Evolutionary conservation across 2,329 filamentous ascomycete species (phyloP), one percentile per base, ranked within the genome.

Genomic region (Ampelomyces quisqualis): DNA sequence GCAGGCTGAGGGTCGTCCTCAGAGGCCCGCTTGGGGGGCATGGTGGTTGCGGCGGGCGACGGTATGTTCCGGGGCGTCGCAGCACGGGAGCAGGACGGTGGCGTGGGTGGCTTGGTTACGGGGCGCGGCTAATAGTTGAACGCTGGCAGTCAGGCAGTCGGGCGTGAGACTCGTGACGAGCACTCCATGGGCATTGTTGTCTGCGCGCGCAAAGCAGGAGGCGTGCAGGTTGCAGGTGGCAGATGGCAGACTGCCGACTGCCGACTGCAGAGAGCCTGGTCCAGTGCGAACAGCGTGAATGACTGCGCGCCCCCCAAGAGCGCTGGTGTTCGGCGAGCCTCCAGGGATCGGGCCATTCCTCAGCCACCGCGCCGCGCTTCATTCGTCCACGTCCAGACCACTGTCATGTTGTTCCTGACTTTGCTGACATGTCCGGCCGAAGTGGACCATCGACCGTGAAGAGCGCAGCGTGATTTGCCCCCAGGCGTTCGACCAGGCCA

Each of bases 21-120:
- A 22, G 55, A 45, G 28, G 53, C 38, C 34, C 57, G 49, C 48
- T 61, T 61, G 21, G 60, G 55, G 21, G 50, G 51, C 60, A 65
- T 65, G 43, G 37, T 53, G 52, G 30, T 18, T 19, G 30, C 29
- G 20, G 11, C 7, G 18, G 15, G 41, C 30, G 29, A 45, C 36
- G 43, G 43, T 38, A 44, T 44, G 26, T 43, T 38, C 41, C 43
- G 39, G 19, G n/a, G n/a, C n/a, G n/a, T n/a, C n/a, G n/a, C n/a
- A n/a, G n/a, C n/a, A n/a, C 22, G 44, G 43, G 41, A 48, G 39
- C 47, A 37, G 45, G 45, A 43, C 40, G 47, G 43, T 38, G 39
- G 15, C 32, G 44, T 29, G 10, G 38, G 36, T 37, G 36, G 28
- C 30, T 41, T 41, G 32, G 24, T 31, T 29, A 43, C 40, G 28